A percentile compares a stretch with the other conserved stretches of the same genome.
phyloP scores from a whole-genome alignment of 1,284 basidiomycete species.

The Pseudozyma pruni region DNA sequence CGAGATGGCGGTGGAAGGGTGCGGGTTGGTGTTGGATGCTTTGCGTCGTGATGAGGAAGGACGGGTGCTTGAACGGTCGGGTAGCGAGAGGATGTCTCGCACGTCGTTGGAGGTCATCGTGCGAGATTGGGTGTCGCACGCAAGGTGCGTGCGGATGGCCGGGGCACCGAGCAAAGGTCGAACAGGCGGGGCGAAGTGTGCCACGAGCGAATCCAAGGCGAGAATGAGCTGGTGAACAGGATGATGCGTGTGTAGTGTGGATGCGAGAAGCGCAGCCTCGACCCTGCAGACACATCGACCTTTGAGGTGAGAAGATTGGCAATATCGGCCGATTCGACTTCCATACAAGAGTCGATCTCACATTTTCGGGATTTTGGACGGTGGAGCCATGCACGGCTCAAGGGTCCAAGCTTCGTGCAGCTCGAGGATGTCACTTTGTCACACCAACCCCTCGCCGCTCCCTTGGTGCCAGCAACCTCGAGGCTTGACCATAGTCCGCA shows the following conservation, averaged over 20 bases:
- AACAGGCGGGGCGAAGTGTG: no score
- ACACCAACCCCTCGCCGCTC: slow-evolving; percentile 1
- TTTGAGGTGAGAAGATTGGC: not conserved
- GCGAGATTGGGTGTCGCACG: no score
- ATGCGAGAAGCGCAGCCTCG: slow-evolving; percentile 15
- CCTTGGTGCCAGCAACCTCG: no score
- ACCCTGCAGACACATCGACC: slow-evolving; percentile 3
- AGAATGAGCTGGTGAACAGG: not conserved
- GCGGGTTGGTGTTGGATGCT: slow-evolving; percentile 39
- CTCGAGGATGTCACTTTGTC: not conserved
- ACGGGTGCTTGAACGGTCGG: slow-evolving; percentile 30
- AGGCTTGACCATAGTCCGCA: no score
- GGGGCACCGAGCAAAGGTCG: no score
- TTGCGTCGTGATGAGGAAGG: slow-evolving; percentile 37
- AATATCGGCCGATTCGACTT: slow-evolving; percentile 2
- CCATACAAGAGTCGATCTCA: not conserved
- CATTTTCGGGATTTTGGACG: not conserved
- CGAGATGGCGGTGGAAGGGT: slow-evolving; percentile 29
- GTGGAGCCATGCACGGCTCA: slow-evolving; percentile 14
- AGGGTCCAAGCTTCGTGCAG: slow-evolving; percentile 29
- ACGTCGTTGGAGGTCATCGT: slow-evolving; percentile 62
- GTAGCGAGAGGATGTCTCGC: slow-evolving; percentile 63
- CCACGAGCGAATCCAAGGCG: no score
- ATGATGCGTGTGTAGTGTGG: slow-evolving; percentile 1
- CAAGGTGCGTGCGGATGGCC: no score